These are phyloP conservation scores for Fusarium lateritium DNA, from an alignment of 2,329 filamentous ascomycete species.

Conservation along the genomic window DNA sequence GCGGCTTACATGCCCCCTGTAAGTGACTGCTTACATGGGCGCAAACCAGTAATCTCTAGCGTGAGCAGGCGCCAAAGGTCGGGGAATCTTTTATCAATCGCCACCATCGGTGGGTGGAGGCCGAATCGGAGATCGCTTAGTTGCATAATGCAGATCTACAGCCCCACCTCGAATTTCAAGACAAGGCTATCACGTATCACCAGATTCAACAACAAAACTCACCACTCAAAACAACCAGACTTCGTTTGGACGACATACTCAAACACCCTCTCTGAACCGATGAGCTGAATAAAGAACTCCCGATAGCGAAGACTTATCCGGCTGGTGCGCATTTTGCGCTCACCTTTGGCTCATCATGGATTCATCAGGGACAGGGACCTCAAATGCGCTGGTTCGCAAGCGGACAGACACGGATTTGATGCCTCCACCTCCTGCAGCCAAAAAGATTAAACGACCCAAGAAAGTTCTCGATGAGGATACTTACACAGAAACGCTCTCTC, in stretches of 20 bases:
- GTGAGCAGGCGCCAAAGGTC: slow-evolving; percentile 38
- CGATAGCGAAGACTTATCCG: background rate
- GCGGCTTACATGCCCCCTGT: slow-evolving; percentile 26
- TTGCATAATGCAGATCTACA: slow-evolving; percentile 43
- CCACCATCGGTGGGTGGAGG: slow-evolving; percentile 20
- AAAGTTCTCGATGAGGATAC: slow-evolving; percentile 93
- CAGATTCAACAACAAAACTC: slow-evolving; percentile 1
- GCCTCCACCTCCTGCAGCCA: slow-evolving; percentile 87
- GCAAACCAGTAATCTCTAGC: slow-evolving; percentile 45
- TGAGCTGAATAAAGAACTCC: background rate
- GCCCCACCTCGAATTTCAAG: slow-evolving; percentile 22
- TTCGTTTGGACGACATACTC: background rate
- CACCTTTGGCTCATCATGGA: slow-evolving; percentile 54
- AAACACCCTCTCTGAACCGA: background rate
- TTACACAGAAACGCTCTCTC: slow-evolving; percentile 90
- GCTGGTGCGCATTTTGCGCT: slow-evolving; percentile 2
- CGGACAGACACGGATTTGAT: slow-evolving; percentile 80
- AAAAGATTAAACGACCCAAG: slow-evolving; percentile 91
- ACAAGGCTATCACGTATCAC: slow-evolving; percentile 4
- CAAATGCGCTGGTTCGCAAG: slow-evolving; percentile 77
- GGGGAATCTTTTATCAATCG: slow-evolving; percentile 45
- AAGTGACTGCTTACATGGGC: slow-evolving; percentile 19
- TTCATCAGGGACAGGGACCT: slow-evolving; percentile 51
- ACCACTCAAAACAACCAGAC: background rate
- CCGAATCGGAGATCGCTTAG: slow-evolving; percentile 37